Evolutionary conservation across 148 eudicot species (phyloP).

Genomic region (Limonium bicolor): DNA sequence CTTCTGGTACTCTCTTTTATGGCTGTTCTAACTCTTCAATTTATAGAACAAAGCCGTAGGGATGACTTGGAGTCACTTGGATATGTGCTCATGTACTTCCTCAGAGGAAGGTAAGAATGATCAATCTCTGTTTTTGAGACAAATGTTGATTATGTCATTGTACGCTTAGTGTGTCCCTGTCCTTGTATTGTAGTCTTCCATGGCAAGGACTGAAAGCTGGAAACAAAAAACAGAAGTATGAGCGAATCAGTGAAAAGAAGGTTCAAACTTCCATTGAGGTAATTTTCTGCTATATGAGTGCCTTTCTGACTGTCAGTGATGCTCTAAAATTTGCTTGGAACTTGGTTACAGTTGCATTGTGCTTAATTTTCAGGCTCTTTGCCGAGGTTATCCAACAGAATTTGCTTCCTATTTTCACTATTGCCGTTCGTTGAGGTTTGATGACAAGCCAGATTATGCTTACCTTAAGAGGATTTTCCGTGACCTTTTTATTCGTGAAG

Average conservation of each 20-base stretch:
- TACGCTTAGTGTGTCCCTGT: slow-evolving; percentile 12
- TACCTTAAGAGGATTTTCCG: slow-evolving; percentile 80
- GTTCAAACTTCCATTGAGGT: slow-evolving; percentile 85
- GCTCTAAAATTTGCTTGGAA: slow-evolving; percentile 1
- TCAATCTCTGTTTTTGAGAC: background rate
- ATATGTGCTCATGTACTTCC: slow-evolving; percentile 76
- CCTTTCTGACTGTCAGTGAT: background rate
- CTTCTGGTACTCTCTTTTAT: background rate
- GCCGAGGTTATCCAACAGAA: slow-evolving; percentile 83
- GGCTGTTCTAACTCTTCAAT: background rate
- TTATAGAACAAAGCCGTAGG: slow-evolving; percentile 77
- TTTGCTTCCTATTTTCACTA: slow-evolving; percentile 88
- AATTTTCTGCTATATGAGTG: background rate
- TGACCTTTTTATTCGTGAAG: slow-evolving; percentile 85
- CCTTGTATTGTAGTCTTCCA: slow-evolving; percentile 55
- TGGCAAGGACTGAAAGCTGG: slow-evolving; percentile 96
- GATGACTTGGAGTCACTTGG: slow-evolving; percentile 90
- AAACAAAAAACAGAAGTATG: slow-evolving; percentile 79
- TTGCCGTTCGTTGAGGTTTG: slow-evolving; percentile 80
- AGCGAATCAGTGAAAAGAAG: slow-evolving; percentile 81
- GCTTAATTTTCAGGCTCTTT: slow-evolving; percentile 38
- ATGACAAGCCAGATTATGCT: slow-evolving; percentile 88
- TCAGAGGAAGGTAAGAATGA: slow-evolving; percentile 55
- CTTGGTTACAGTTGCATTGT: background rate
- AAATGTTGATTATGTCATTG: background rate